Conservation (phyloP, 23 red algal species). For the Cyanidioschyzon merolae region DNA sequence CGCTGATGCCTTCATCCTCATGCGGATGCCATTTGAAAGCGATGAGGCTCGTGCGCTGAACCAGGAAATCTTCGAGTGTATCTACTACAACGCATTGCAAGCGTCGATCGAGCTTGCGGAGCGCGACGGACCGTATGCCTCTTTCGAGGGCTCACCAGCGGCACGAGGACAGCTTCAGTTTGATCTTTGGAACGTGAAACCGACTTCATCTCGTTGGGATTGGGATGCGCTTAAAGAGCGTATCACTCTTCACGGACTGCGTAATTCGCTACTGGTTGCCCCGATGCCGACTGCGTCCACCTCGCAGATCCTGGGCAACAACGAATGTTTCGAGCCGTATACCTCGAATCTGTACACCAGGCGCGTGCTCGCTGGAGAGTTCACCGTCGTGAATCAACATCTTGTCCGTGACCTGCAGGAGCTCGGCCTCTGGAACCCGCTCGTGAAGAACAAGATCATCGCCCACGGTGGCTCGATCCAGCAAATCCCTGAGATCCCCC, state of each 20-base stretch:
- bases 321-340: conserved; percentile 97
- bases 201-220: conserved; percentile 67
- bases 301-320: conserved; percentile 98
- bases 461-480: conserved; percentile 76
- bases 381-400: conserved; percentile 93
- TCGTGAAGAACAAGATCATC: conserved; percentile 88
- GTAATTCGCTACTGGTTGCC: conserved; percentile 91
- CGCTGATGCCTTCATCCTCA: conserved; percentile 93
- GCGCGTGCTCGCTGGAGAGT: conserved; percentile 86
- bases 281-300: conserved; percentile 99
- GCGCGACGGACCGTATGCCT: conserved; percentile 58
- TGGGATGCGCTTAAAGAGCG: conserved; percentile 57
- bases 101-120: conserved; percentile 64
- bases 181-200: conserved; percentile 80
- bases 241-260: conserved; percentile 50
- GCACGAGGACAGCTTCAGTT: conserved; percentile 83
- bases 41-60: conserved; percentile 82
- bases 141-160: conserved; percentile 73
- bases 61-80: conserved; percentile 74
- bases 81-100: conserved; percentile 79
- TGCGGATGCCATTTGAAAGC: conserved; percentile 94
- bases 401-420: conserved; percentile 88
- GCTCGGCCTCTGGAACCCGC: conserved; percentile 72
- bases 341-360: conserved; percentile 91
- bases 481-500: conserved; percentile 61